Evolutionary conservation across 2,329 filamentous ascomycete genomes (phyloP).

Genomic region (Incumbomyces delicatus): DNA sequence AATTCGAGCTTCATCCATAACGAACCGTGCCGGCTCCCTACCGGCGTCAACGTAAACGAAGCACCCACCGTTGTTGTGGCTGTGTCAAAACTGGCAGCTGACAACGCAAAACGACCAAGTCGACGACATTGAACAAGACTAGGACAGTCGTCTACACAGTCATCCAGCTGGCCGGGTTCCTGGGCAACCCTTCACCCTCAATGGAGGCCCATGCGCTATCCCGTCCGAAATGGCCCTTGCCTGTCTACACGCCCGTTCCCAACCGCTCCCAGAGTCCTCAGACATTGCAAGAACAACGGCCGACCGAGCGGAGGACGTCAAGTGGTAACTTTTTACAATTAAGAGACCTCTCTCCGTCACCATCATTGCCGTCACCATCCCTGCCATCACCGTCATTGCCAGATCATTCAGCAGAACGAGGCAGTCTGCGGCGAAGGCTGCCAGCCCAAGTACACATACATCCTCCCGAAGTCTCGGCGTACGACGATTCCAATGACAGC

Average conservation of each 20-base stretch:
- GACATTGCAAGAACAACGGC: constrained; percentile 10
- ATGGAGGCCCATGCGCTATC: constrained; percentile 14
- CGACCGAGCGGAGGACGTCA: constrained; percentile 8
- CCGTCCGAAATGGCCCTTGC: constrained; percentile 23
- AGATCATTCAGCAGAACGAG: not conserved
- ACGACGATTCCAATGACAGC: constrained; percentile 8
- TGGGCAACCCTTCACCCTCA: constrained; percentile 4
- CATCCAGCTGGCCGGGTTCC: not conserved
- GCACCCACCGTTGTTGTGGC: too few relatives aligned
- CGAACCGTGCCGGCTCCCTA: too few relatives aligned
- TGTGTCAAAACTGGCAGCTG: too few relatives aligned
- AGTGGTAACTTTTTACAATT: constrained; percentile 1
- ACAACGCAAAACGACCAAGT: too few relatives aligned
- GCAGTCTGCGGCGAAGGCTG: not conserved
- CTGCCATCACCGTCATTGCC: not conserved
- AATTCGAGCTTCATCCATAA: too few relatives aligned
- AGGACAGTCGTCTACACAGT: not conserved
- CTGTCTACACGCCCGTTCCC: constrained; percentile 33
- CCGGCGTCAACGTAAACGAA: too few relatives aligned
- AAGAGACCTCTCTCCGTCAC: constrained; percentile 1
- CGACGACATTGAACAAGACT: too few relatives aligned
- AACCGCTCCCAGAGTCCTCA: constrained; percentile 21
- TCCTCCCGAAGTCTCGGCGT: constrained; percentile 12
- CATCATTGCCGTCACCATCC: not conserved
- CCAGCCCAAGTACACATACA: constrained; percentile 12